A percentile compares a stretch with the other conserved stretches of the same genome.
Evolutionary conservation across 495 filamentous ascomycete species (phyloP).

Genomic region (Tuber calosporum): DNA sequence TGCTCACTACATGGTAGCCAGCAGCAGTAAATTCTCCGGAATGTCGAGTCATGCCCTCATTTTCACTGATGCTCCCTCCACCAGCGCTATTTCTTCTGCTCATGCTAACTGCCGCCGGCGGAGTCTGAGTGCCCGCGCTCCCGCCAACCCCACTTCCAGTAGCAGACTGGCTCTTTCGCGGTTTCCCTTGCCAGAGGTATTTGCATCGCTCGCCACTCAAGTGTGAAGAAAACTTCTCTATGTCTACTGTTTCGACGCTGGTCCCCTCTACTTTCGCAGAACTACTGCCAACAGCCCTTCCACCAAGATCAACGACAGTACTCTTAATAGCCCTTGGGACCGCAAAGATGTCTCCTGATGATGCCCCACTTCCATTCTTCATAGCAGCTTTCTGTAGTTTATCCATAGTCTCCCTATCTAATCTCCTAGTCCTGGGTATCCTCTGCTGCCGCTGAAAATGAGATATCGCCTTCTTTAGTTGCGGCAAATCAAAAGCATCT

Average conservation of each 20-base stretch:
- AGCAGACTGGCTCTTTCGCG: conserved; percentile 48
- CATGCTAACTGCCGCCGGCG: conserved; percentile 12
- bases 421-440: conserved; percentile 62
- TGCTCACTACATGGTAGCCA: conserved; percentile 9
- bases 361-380: conserved; percentile 77
- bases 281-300: conserved; percentile 77
- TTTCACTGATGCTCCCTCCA: conserved; percentile 53
- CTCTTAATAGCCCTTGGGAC: conserved; percentile 88
- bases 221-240: conserved; percentile 72
- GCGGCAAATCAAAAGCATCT: conserved; percentile 80
- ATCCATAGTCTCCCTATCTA: conserved; percentile 77
- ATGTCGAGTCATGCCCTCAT: conserved; percentile 45
- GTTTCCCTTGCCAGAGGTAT: conserved; percentile 91
- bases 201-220: conserved; percentile 73
- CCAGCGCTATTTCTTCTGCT: conserved; percentile 47
- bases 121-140: conserved; percentile 16
- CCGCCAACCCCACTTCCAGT: conserved; percentile 9
- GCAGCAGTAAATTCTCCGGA: conserved; percentile 18
- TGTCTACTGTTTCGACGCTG: conserved; percentile 82
- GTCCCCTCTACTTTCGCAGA: conserved; percentile 82
- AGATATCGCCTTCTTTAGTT: conserved; percentile 71
- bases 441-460: conserved; percentile 87
- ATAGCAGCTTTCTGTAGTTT: conserved; percentile 72
- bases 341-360: conserved; percentile 55
- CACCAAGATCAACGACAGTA: conserved; percentile 85